These are phyloP conservation scores for Trametes punicea DNA, from an alignment of 768 basidiomycete species.

Conservation along the genomic window DNA sequence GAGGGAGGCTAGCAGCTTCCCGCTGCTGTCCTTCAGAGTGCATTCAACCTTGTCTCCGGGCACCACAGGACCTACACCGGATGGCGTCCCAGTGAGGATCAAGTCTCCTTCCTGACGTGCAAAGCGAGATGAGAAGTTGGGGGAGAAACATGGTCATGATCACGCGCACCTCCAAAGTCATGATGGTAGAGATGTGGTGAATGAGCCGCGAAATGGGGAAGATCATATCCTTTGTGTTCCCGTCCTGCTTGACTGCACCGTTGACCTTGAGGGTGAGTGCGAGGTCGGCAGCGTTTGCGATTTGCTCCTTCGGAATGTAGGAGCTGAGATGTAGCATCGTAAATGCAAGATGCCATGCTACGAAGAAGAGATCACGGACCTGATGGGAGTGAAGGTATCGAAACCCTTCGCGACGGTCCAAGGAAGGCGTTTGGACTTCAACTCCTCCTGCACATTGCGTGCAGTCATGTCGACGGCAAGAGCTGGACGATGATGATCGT, in stretches of 20 bases:
- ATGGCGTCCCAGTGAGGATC: conserved; percentile 89
- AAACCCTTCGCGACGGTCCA: conserved; percentile 98
- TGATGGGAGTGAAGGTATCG: conserved; percentile 92
- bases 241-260: conserved; percentile 77
- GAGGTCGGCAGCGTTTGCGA: conserved; percentile 74
- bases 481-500: conserved; percentile 44
- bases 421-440: conserved; percentile 91
- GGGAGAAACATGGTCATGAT: too few species aligned
- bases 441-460: conserved; percentile 89
- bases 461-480: conserved; percentile 96
- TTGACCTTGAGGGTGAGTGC: conserved; percentile 84
- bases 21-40: conserved; percentile 51
- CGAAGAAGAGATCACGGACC: conserved; percentile 42
- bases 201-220: conserved; percentile 87
- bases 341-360: background rate
- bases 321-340: conserved; percentile 37
- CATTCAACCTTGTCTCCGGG: conserved; percentile 82
- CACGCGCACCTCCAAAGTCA: conserved; percentile 91
- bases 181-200: conserved; percentile 90
- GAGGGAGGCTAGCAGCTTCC: conserved; percentile 57
- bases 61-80: conserved; percentile 77
- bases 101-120: conserved; percentile 77
- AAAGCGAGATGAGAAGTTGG: background rate
- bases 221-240: conserved; percentile 86
- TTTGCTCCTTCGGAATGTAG: conserved; percentile 73